Conservation (phyloP, 192 early-diverging fungal species). For the Coemansia sp. region DNA sequence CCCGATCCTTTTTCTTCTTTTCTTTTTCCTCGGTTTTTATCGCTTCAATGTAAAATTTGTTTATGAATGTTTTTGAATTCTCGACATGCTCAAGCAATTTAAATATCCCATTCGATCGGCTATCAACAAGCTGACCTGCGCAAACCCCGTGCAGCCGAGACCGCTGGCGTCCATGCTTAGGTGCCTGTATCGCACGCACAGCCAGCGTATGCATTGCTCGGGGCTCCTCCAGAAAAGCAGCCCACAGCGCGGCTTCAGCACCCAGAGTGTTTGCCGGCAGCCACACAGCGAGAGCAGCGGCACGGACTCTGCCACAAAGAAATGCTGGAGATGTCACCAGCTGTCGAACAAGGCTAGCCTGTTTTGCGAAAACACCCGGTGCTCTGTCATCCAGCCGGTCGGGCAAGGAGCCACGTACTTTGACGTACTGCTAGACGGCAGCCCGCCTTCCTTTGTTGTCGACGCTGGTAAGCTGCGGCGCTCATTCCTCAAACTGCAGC, state of each 20-base stretch:
- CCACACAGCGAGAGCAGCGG: not conserved
- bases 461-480: constrained; percentile 58
- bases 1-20: too few relatives aligned
- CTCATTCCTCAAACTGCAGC: constrained; percentile 74
- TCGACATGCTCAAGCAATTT: too few relatives aligned
- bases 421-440: constrained; percentile 53
- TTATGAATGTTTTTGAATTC: too few relatives aligned
- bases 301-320: not conserved
- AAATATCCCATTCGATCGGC: too few relatives aligned
- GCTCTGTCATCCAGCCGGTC: constrained; percentile 58
- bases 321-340: constrained; percentile 65
- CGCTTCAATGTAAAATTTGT: too few relatives aligned
- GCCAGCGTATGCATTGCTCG: not conserved
- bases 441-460: constrained; percentile 58
- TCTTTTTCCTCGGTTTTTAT: too few relatives aligned
- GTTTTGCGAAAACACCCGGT: constrained; percentile 58
- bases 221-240: too few relatives aligned
- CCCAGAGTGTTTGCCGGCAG: not conserved
- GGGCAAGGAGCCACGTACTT: constrained; percentile 55
- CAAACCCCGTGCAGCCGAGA: too few relatives aligned
- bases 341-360: constrained; percentile 40
- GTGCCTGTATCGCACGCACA: too few relatives aligned
- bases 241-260: not conserved
- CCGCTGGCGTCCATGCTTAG: too few relatives aligned
- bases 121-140: too few relatives aligned